These are phyloP conservation scores for Meira miltonrushii DNA, from an alignment of 1,284 basidiomycete species.

Conservation along the genomic window DNA sequence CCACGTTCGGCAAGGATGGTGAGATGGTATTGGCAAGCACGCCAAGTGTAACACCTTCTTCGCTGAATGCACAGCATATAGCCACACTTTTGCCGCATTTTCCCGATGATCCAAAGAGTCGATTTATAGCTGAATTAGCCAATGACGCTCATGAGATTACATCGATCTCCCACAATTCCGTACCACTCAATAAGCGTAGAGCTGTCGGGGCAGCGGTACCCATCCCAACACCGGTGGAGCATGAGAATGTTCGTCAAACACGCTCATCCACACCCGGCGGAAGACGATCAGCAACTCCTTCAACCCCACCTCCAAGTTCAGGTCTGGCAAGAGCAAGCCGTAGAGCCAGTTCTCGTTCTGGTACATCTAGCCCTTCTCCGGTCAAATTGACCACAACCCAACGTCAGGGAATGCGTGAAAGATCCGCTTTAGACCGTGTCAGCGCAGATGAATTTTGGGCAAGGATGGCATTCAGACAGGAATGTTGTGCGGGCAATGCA, in stretches of 20 bases:
- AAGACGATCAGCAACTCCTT: conserved; percentile 9
- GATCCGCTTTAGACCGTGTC: conserved; percentile 36
- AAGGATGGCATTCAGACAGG: conserved; percentile 48
- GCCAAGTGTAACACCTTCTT: not conserved
- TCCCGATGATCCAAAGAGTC: conserved; percentile 49
- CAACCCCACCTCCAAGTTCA: not conserved
- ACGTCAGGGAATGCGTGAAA: conserved; percentile 33
- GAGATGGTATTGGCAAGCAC: not conserved
- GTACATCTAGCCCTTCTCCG: not conserved
- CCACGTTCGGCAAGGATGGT: not conserved
- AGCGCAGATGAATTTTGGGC: conserved; percentile 48
- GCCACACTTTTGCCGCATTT: conserved; percentile 49
- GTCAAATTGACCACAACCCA: conserved; percentile 5
- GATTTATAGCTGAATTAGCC: conserved; percentile 47
- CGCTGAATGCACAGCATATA: conserved; percentile 17
- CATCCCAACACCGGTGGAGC: not conserved
- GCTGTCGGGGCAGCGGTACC: not conserved
- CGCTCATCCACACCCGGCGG: not conserved
- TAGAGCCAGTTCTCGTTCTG: not conserved
- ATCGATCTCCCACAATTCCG: not conserved
- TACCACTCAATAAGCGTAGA: not conserved
- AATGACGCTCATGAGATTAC: conserved; percentile 43
- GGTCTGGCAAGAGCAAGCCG: conserved; percentile 6
- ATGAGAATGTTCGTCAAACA: not conserved
- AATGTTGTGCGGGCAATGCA: conserved; percentile 48